Conservation (phyloP, 2,329 filamentous ascomycete species). For the Sarocladium kiliense region DNA sequence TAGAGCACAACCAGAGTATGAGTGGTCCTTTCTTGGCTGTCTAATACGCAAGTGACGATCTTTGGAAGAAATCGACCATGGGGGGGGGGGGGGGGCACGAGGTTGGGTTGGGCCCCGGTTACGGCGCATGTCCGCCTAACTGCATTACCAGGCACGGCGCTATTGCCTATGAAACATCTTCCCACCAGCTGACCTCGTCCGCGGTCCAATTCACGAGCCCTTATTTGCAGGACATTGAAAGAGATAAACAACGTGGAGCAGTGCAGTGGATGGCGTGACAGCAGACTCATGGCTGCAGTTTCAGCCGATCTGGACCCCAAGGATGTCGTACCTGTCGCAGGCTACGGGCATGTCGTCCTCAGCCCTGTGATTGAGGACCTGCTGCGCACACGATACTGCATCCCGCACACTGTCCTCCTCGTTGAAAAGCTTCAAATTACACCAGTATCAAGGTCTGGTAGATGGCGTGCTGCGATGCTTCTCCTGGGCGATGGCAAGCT, state of each 20-base stretch:
- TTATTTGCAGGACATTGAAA: no score
- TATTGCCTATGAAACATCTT: not conserved
- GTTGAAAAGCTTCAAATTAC: slow-evolving; percentile 39
- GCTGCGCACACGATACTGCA: slow-evolving; percentile 41
- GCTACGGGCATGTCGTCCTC: slow-evolving; percentile 12
- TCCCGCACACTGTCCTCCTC: slow-evolving; percentile 43
- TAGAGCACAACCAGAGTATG: not conserved
- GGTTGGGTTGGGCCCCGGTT: not conserved
- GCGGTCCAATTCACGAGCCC: no score
- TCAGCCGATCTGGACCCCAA: not conserved
- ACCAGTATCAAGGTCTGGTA: slow-evolving; percentile 26
- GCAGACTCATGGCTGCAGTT: not conserved
- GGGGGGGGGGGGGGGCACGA: not conserved
- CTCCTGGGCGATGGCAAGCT: slow-evolving; percentile 48
- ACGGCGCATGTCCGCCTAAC: not conserved
- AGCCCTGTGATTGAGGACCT: slow-evolving; percentile 42
- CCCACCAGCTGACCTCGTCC: no score
- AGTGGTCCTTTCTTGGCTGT: not conserved
- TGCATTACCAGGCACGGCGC: not conserved
- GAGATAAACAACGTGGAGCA: no score
- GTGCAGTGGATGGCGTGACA: not conserved
- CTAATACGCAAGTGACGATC: not conserved
- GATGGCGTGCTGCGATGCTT: slow-evolving; percentile 41
- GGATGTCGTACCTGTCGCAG: not conserved
- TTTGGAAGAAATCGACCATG: not conserved